Evolutionary conservation across 1,284 basidiomycete genomes (phyloP).

Genomic region (Cryptococcus sp.): DNA sequence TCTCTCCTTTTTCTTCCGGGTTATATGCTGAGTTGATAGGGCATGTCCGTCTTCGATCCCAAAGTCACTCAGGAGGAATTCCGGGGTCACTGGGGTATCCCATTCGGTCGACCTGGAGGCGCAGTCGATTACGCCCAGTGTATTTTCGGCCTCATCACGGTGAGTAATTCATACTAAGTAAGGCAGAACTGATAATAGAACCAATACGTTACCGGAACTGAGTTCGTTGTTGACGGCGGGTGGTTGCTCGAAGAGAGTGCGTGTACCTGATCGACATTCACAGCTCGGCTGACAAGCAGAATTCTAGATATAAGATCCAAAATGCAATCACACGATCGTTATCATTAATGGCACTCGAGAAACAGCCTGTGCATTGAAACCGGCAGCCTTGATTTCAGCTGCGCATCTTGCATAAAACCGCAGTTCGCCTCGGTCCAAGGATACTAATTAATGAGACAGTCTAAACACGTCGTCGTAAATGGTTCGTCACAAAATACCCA

Average conservation of each 20-base stretch:
- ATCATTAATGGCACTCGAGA: no score
- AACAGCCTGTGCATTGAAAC: no score
- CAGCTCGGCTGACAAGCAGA: not conserved
- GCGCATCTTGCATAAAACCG: no score
- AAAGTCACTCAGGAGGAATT: constrained; percentile 19
- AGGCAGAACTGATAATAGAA: constrained; percentile 20
- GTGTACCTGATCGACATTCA: constrained; percentile 2
- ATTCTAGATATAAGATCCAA: no score
- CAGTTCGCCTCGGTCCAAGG: no score
- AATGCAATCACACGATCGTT: no score
- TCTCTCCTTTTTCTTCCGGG: not conserved
- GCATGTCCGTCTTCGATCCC: constrained; percentile 38
- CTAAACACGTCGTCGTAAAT: no score
- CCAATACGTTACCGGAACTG: constrained; percentile 41
- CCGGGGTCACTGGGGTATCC: constrained; percentile 35
- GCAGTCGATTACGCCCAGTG: constrained; percentile 44
- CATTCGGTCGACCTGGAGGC: constrained; percentile 40
- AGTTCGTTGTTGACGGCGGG: constrained; percentile 43
- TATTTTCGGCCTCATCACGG: constrained; percentile 32
- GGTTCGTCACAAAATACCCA: not conserved
- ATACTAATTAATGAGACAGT: no score
- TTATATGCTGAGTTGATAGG: constrained; percentile 12
- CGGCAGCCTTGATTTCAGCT: no score
- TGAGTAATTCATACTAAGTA: constrained; percentile 12
- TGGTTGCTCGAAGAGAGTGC: constrained; percentile 38